Conservation (phyloP, 148 eudicot species). For the Camellia granthamiana region DNA sequence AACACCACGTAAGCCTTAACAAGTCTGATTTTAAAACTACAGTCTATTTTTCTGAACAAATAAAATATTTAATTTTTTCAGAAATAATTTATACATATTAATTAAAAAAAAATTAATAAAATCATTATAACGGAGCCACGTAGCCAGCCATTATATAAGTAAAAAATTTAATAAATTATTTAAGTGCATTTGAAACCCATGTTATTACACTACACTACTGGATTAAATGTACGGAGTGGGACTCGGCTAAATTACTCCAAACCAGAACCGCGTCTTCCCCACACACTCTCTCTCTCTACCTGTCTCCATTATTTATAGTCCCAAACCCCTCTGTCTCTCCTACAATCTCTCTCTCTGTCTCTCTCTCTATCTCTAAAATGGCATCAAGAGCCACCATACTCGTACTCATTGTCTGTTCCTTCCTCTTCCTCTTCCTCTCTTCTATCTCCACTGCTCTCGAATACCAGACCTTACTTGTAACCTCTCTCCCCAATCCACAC, state of each 20-base stretch:
- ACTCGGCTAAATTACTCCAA: too few relatives aligned
- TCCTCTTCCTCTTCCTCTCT: slow-evolving; percentile 20
- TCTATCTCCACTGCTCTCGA: slow-evolving; percentile 26
- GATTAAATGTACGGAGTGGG: too few relatives aligned
- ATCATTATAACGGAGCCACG: too few relatives aligned
- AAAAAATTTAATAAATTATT: too few relatives aligned
- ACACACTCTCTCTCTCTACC: not conserved
- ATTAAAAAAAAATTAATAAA: too few relatives aligned
- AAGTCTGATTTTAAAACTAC: too few relatives aligned
- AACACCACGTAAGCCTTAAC: too few relatives aligned
- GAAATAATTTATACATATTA: too few relatives aligned
- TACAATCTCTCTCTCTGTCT: not conserved
- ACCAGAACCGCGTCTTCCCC: slow-evolving; percentile 8
- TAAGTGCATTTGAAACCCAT: too few relatives aligned
- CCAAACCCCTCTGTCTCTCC: slow-evolving; percentile 18
- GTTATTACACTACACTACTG: not conserved
- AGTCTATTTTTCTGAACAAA: too few relatives aligned
- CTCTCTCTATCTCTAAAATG: slow-evolving; percentile 22
- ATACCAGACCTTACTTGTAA: slow-evolving; percentile 39
- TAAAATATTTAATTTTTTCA: too few relatives aligned
- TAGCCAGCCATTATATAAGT: too few relatives aligned
- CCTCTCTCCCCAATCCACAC: slow-evolving; percentile 44
- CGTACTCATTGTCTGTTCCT: not conserved
- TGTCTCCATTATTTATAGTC: slow-evolving; percentile 21
- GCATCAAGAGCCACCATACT: not conserved